Evolutionary conservation across 1,139 yeast genomes (phyloP).

Genomic region (Zygoascus hellenicus): DNA sequence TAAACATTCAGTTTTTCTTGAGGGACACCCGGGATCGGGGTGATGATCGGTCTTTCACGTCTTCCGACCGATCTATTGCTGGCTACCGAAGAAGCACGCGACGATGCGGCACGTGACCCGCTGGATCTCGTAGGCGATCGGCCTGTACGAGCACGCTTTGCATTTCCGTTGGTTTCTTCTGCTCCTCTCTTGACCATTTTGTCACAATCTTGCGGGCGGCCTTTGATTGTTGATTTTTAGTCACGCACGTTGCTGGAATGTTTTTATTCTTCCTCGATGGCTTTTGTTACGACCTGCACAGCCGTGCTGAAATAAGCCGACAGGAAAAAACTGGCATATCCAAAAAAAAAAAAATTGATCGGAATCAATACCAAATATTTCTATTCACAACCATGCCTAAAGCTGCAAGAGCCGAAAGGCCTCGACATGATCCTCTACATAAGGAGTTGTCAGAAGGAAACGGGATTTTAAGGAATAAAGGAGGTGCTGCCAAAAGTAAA

Average conservation of each 20-base stretch:
- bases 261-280: too few relatives aligned
- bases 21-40: slow-evolving; percentile 36
- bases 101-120: slow-evolving; percentile 3
- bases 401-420: slow-evolving; percentile 24
- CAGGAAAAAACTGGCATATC: not conserved
- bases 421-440: slow-evolving; percentile 71
- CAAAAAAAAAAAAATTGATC: not conserved
- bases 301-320: not conserved
- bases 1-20: slow-evolving; percentile 58
- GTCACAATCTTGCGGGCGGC: too few relatives aligned
- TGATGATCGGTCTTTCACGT: slow-evolving; percentile 2
- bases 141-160: slow-evolving; percentile 8
- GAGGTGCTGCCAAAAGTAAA: slow-evolving; percentile 23
- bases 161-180: slow-evolving; percentile 2
- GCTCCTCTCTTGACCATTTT: slow-evolving; percentile 2
- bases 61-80: slow-evolving; percentile 5
- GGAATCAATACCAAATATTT: not conserved
- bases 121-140: slow-evolving; percentile 16
- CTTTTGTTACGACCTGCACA: not conserved
- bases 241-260: too few relatives aligned
- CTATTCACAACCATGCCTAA: slow-evolving; percentile 28
- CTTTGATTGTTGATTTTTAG: too few relatives aligned
- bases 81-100: slow-evolving; percentile 8
- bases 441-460: slow-evolving; percentile 68
- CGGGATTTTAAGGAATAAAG: slow-evolving; percentile 55